phyloP scores from a whole-genome alignment of 1,284 basidiomycete genomes.

The Ustilago trichophora region DNA sequence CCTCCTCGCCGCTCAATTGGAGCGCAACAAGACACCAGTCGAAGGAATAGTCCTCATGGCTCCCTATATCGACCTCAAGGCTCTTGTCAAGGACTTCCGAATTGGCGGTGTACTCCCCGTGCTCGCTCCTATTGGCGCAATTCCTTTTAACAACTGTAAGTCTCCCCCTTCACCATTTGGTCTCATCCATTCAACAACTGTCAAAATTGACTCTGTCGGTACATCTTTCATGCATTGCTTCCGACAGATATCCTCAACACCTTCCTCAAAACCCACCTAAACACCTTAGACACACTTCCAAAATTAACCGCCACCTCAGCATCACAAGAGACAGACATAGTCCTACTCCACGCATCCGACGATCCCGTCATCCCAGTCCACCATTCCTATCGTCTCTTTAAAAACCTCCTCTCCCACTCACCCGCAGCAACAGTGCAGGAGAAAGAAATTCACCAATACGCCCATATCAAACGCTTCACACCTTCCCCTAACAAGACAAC shows the following conservation, averaged over 20 bases:
- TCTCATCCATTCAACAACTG: no score
- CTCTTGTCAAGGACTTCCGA: conserved; percentile 76
- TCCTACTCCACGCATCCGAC: conserved; percentile 81
- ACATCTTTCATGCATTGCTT: no score
- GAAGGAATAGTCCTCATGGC: conserved; percentile 78
- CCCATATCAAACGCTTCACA: conserved; percentile 18
- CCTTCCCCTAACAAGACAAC: not conserved
- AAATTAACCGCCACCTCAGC: conserved; percentile 1
- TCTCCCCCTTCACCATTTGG: no score
- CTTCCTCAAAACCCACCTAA: conserved; percentile 74
- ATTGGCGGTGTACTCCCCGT: conserved; percentile 72
- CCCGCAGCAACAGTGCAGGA: no score
- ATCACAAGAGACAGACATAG: conserved; percentile 70
- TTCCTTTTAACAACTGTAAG: conserved; percentile 78
- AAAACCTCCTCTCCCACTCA: no score
- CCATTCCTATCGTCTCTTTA: no score
- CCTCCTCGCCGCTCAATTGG: conserved; percentile 70
- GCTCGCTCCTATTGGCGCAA: conserved; percentile 76
- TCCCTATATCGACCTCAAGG: conserved; percentile 77
- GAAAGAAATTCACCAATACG: conserved; percentile 17
- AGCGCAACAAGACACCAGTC: conserved; percentile 63
- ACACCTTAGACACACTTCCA: conserved; percentile 32
- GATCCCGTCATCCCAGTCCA: conserved; percentile 81
- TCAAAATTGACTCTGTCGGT: no score
- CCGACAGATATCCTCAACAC: conserved; percentile 72